Evolutionary conservation across 2,329 filamentous ascomycete genomes (phyloP).

Genomic region (Ophiostoma pallidulum): DNA sequence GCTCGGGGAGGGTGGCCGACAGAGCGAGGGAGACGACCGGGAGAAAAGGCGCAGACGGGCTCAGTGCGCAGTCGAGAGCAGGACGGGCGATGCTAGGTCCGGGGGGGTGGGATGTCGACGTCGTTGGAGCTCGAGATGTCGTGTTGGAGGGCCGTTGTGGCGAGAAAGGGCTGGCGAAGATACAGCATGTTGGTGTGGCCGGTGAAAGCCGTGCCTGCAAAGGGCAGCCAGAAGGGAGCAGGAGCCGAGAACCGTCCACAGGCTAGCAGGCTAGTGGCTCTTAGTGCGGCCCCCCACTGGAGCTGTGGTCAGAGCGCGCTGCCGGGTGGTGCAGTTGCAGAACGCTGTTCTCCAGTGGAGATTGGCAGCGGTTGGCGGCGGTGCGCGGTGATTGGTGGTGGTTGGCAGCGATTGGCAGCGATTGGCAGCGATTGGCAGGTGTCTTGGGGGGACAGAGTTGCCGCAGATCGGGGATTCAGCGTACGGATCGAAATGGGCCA

Average conservation of each 20-base stretch:
- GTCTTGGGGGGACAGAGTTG: neutral
- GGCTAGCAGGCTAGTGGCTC: too few relatives aligned
- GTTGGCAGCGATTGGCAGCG: too few relatives aligned
- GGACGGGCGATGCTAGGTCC: neutral
- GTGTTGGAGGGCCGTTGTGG: neutral
- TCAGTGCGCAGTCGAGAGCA: neutral
- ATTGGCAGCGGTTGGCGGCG: too few relatives aligned
- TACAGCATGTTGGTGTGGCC: conserved; percentile 45
- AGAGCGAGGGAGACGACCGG: neutral
- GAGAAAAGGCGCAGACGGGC: neutral
- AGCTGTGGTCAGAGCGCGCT: too few relatives aligned
- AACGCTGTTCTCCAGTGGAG: neutral
- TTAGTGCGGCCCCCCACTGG: too few relatives aligned
- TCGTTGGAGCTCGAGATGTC: neutral
- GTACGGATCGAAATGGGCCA: conserved; percentile 1
- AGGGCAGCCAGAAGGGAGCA: too few relatives aligned
- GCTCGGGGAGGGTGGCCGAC: neutral
- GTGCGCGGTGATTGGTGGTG: too few relatives aligned
- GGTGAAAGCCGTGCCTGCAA: conserved; percentile 32
- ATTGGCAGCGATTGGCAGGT: too few relatives aligned
- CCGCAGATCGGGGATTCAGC: neutral
- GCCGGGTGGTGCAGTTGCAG: neutral
- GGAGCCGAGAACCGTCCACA: too few relatives aligned
- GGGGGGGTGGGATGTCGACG: neutral
- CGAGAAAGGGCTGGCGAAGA: too few relatives aligned